These are phyloP conservation scores for Nyssa sinensis DNA, from an alignment of 148 eudicot genomes.

Conservation along the genomic window DNA sequence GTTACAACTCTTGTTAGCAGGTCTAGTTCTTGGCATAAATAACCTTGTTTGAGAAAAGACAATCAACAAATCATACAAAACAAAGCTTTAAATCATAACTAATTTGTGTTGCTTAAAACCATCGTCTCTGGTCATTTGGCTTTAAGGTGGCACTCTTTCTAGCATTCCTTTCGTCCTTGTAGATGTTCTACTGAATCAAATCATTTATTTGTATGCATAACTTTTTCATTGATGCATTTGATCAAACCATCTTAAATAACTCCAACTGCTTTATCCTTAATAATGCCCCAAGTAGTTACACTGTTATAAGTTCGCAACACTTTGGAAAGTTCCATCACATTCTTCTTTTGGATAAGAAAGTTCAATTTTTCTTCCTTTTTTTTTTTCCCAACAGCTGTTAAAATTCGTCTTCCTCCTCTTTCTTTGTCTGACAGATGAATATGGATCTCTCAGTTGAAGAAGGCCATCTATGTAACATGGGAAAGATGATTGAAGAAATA, in stretches of 20 bases:
- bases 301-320: no score
- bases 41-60: neutral
- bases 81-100: neutral
- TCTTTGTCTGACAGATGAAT: constrained; percentile 57
- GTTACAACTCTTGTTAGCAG: neutral
- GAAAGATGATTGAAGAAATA: constrained; percentile 97
- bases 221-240: neutral
- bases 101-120: neutral
- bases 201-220: neutral
- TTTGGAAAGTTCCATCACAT: no score
- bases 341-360: no score
- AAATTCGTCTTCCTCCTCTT: neutral
- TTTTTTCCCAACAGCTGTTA: no score
- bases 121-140: neutral
- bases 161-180: neutral
- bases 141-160: neutral
- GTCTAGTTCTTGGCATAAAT: neutral
- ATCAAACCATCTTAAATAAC: neutral
- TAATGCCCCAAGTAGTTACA: no score
- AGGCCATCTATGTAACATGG: constrained; percentile 97
- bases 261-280: no score
- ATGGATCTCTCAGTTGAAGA: constrained; percentile 81
- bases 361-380: neutral
- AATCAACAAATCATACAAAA: neutral
- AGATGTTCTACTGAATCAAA: no score